A percentile compares a stretch with the other conserved stretches of the same genome.
These are phyloP conservation scores for Miscanthus lutarioriparius DNA, from an alignment of 176 grass and related monocot genomes.

Conservation along the genomic window DNA sequence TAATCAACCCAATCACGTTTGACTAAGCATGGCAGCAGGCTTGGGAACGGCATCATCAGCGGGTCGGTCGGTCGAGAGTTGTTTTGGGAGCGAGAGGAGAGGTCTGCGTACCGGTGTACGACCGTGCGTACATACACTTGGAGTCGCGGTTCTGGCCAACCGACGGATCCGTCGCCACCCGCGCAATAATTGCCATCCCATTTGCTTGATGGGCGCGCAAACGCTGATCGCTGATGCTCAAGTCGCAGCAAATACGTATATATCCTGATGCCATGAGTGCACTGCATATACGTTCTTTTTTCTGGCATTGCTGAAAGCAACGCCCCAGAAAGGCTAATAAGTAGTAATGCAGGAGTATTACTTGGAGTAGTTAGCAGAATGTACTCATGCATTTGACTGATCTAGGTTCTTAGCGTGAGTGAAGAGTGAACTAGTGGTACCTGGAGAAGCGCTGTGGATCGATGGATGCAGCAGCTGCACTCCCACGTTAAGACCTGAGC, in stretches of 20 bases:
- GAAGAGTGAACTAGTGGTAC: slow-evolving; percentile 23
- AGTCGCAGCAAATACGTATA: slow-evolving; percentile 47
- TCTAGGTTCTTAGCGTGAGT: background rate
- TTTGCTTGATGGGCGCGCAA: slow-evolving; percentile 40
- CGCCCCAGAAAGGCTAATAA: background rate
- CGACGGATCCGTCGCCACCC: slow-evolving; percentile 38
- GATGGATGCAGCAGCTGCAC: slow-evolving; percentile 29
- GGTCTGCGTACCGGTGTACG: background rate
- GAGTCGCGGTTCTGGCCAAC: slow-evolving; percentile 46
- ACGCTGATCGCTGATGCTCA: slow-evolving; percentile 30
- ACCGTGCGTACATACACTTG: slow-evolving; percentile 10
- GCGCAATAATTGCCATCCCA: slow-evolving; percentile 25
- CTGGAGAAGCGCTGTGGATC: background rate
- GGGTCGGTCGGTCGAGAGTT: slow-evolving; percentile 6
- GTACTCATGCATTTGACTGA: background rate
- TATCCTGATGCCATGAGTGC: background rate
- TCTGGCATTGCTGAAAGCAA: background rate
- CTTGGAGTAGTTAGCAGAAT: background rate
- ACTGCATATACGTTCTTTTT: background rate
- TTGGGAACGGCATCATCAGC: background rate
- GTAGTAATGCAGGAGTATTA: background rate
- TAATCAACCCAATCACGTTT: slow-evolving; percentile 2
- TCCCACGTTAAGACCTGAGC: slow-evolving; percentile 21
- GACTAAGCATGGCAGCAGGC: background rate
- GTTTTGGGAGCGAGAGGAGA: background rate